Evolutionary conservation across 1,284 basidiomycete genomes (phyloP).

Genomic region (Cerioporus squamosus): DNA sequence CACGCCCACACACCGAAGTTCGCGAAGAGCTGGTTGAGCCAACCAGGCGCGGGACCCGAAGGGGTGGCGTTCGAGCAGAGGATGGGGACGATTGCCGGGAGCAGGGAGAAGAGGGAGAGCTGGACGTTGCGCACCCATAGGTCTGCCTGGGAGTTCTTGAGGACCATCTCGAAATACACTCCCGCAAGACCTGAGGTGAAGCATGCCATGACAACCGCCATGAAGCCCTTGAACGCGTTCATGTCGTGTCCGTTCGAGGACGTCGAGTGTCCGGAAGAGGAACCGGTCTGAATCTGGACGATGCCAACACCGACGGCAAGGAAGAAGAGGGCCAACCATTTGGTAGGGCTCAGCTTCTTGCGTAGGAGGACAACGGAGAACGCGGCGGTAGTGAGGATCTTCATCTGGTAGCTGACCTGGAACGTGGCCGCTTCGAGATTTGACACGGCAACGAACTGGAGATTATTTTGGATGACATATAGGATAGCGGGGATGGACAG

Average conservation of each 20-base stretch:
- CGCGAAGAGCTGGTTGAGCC: constrained; percentile 61
- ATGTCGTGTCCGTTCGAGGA: constrained; percentile 46
- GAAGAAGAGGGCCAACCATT: constrained; percentile 87
- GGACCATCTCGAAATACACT: constrained; percentile 85
- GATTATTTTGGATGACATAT: constrained; percentile 94
- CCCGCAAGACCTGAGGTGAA: constrained; percentile 83
- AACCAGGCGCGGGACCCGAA: constrained; percentile 37
- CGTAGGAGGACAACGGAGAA: constrained; percentile 88
- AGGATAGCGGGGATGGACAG: constrained; percentile 92
- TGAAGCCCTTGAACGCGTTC: constrained; percentile 68
- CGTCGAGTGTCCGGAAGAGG: constrained; percentile 13
- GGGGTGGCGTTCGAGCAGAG: constrained; percentile 50
- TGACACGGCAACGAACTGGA: constrained; percentile 92
- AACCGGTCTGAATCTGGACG: constrained; percentile 80
- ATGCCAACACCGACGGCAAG: constrained; percentile 90
- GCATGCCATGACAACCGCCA: constrained; percentile 75
- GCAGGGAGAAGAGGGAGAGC: constrained; percentile 75
- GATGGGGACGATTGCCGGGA: constrained; percentile 77
- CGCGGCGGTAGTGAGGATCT: constrained; percentile 93
- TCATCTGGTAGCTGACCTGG: constrained; percentile 94
- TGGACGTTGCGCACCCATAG: constrained; percentile 84
- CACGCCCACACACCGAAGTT: constrained; percentile 93
- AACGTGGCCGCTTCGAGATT: constrained; percentile 94
- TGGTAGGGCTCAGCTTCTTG: constrained; percentile 69
- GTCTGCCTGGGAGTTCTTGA: constrained; percentile 72